These are phyloP conservation scores for Bryum argenteum DNA, from an alignment of 225 moss, liverwort and hornwort genomes.

Conservation along the genomic window DNA sequence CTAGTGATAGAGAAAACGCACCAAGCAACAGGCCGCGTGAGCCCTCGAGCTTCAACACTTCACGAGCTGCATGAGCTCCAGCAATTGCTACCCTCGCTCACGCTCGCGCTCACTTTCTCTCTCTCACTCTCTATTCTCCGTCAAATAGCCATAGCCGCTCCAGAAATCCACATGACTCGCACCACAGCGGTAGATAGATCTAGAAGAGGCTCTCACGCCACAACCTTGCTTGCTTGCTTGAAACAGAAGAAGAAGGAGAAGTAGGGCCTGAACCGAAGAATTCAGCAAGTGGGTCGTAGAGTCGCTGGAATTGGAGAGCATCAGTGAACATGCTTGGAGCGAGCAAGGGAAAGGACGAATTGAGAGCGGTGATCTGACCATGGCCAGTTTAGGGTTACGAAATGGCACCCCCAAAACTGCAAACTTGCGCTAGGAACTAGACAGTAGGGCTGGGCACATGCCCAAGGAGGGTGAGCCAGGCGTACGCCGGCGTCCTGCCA, in stretches of 20 bases:
- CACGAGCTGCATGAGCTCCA: neutral
- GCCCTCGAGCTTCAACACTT: neutral
- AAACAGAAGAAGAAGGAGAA: too few relatives aligned
- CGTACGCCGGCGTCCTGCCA: too few relatives aligned
- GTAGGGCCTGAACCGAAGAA: too few relatives aligned
- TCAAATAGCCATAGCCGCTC: constrained; percentile 9
- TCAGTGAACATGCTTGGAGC: neutral
- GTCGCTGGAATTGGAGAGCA: neutral
- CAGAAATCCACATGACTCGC: constrained; percentile 14
- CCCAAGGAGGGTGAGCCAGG: too few relatives aligned
- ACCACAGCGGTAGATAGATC: neutral
- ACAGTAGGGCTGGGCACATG: neutral
- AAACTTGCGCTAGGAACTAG: neutral
- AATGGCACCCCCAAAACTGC: neutral
- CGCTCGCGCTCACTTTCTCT: too few relatives aligned
- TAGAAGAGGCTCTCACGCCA: neutral
- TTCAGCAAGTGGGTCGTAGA: too few relatives aligned
- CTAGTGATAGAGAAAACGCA: constrained; percentile 5
- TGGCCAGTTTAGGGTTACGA: constrained; percentile 29
- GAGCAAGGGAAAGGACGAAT: neutral
- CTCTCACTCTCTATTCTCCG: neutral
- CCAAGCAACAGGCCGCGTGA: constrained; percentile 20
- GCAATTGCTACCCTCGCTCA: constrained; percentile 19
- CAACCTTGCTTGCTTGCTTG: too few relatives aligned
- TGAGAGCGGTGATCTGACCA: constrained; percentile 17